Percentiles rank a stretch among this genome's conserved stretches.
These are phyloP conservation scores for Oenanthe javanica DNA, from an alignment of 140 eudicot genomes.

Conservation along the genomic window DNA sequence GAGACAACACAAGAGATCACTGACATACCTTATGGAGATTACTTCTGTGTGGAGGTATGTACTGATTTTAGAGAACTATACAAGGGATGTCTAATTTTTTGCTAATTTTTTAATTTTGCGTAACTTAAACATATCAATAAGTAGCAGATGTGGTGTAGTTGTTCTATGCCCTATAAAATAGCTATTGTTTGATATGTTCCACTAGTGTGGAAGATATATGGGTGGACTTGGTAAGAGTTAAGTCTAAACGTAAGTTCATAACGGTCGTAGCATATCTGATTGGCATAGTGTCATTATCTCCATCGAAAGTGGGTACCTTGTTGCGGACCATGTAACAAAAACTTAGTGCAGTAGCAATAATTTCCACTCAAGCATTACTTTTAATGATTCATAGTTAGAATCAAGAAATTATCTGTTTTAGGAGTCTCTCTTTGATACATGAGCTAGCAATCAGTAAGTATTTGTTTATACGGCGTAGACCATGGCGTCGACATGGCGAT, in stretches of 20 bases:
- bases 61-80: neutral
- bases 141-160: neutral
- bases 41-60: conserved; percentile 84
- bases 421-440: neutral
- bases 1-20: conserved; percentile 78
- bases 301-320: neutral
- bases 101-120: neutral
- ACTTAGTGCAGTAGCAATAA: neutral
- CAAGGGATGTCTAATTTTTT: neutral
- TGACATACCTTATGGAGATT: conserved; percentile 95
- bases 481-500: too few relatives aligned
- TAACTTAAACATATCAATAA: neutral
- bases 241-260: neutral
- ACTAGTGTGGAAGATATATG: neutral
- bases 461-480: too few relatives aligned
- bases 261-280: neutral
- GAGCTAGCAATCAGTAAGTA: neutral
- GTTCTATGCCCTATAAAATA: neutral
- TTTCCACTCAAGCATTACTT: neutral
- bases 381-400: neutral
- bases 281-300: neutral
- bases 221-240: neutral
- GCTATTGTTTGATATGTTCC: neutral
- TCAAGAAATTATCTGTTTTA: neutral
- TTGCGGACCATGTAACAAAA: neutral